Evolutionary conservation across 768 basidiomycete species (phyloP), one percentile per base, ranked within the genome.

Genomic region (Phlebiopsis flavidoalba): DNA sequence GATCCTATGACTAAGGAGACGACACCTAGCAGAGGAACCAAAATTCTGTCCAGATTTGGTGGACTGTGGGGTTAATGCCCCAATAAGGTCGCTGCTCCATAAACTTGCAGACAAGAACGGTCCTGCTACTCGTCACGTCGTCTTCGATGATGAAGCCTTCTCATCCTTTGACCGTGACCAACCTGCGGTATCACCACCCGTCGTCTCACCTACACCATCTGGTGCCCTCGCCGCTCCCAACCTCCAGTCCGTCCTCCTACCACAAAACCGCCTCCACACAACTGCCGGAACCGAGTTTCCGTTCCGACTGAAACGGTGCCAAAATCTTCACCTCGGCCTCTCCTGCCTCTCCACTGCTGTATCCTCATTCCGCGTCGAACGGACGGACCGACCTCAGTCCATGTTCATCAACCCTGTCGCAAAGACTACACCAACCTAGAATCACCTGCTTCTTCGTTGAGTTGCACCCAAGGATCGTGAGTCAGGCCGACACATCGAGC

Each of bases 31-130:
- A 84, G 83, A 65, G 77, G 45, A 75, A 91, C 63, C 89, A 93
- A 75, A 87, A 84, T 66, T 93, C 92, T 12, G 90, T 93, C 22
- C 90, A 94, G 88, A 93, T 67, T 70, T 93, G 58, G 88, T 93
- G 31, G 88, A 89, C 69, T 71, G 31, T 92, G 87, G 79, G 89
- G 89, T 31, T 46, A 88, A 88, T 17, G 14, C 36, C 2, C 22
- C 17, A 55, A 66, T 53, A 64, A 65, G 54, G 59, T 56, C 36
- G 31, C 48, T 17, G 24, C 49, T 17, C 60, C 61, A 10, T 19
- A 59, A 60, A 33, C 36, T 57, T 17, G 37, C 60, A 31, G 64
- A 62, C 36, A 69, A 67, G 62, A 47, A 68, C 8, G 64, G 62
- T 14, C 69, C 68, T 8, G 65, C 66, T 15, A 65, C n/a, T 68